A percentile compares a stretch with the other conserved stretches of the same genome.
These are phyloP conservation scores for Periconia sp. DNA, from an alignment of 2,329 filamentous ascomycete species.

Conservation along the genomic window DNA sequence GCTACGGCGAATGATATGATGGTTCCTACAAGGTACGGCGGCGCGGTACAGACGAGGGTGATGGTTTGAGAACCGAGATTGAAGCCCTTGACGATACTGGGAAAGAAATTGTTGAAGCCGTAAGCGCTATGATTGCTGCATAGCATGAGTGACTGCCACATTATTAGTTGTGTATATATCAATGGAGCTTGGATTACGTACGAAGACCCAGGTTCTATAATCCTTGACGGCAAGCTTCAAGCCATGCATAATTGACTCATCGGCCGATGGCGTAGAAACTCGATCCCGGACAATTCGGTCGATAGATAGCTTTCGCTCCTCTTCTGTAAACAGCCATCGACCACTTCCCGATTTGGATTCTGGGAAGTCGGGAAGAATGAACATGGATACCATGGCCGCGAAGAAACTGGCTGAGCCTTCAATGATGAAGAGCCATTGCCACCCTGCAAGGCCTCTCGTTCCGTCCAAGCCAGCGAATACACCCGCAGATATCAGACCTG, in stretches of 20 bases:
- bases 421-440: conserved; percentile 38
- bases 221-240: conserved; percentile 59
- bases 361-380: conserved; percentile 47
- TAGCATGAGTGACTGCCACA: conserved; percentile 42
- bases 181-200: too few species aligned
- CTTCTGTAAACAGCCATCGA: conserved; percentile 53
- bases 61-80: conserved; percentile 54
- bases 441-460: conserved; percentile 28
- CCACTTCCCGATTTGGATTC: too few species aligned
- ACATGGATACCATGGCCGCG: conserved; percentile 46
- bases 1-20: conserved; percentile 16
- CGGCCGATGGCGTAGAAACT: conserved; percentile 58
- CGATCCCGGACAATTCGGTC: conserved; percentile 47
- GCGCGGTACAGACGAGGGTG: conserved; percentile 51
- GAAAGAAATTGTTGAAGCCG: conserved; percentile 56
- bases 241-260: conserved; percentile 54
- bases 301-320: conserved; percentile 50
- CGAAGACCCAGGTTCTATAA: conserved; percentile 52
- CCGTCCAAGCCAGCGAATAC: conserved; percentile 34
- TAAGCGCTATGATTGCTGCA: conserved; percentile 38
- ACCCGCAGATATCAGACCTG: conserved; percentile 50
- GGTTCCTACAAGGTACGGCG: conserved; percentile 17
- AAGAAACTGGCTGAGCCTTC: conserved; percentile 38
- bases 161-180: too few species aligned
- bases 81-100: conserved; percentile 57